A percentile compares a stretch with the other conserved stretches of the same genome.
These are phyloP conservation scores for Schizosaccharomyces osmophilus DNA, from an alignment of 805 yeast species.

Conservation along the genomic window DNA sequence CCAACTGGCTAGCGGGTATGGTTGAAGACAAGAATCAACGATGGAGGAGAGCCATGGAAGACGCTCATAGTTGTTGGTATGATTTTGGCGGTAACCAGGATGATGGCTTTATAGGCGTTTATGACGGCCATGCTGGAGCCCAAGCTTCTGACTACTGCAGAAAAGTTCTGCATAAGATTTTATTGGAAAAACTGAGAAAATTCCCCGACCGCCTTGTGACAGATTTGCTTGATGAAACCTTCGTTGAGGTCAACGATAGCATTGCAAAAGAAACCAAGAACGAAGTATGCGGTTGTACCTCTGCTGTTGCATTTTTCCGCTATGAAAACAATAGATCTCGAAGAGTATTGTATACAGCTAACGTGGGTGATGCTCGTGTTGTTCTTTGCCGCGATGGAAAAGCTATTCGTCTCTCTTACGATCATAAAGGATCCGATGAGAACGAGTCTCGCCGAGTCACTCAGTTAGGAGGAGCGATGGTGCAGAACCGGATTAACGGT, in stretches of 20 bases:
- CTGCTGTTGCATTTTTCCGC: slow-evolving; percentile 72
- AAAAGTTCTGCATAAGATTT: slow-evolving; percentile 46
- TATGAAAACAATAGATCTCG: slow-evolving; percentile 33
- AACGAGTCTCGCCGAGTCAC: slow-evolving; percentile 55
- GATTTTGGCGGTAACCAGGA: slow-evolving; percentile 54
- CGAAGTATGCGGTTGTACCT: slow-evolving; percentile 46
- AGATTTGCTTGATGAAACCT: slow-evolving; percentile 41
- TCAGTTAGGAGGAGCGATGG: slow-evolving; percentile 59
- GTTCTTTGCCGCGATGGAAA: slow-evolving; percentile 51
- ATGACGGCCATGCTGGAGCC: slow-evolving; percentile 93
- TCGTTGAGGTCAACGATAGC: slow-evolving; percentile 48
- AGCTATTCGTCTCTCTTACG: slow-evolving; percentile 65
- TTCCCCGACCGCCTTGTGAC: slow-evolving; percentile 25
- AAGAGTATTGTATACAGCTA: slow-evolving; percentile 72
- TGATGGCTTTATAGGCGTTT: slow-evolving; percentile 86
- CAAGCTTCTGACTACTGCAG: slow-evolving; percentile 92
- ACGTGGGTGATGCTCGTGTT: slow-evolving; percentile 81
- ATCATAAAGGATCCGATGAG: slow-evolving; percentile 73
- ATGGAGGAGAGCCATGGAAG: slow-evolving; percentile 81
- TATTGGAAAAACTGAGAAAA: slow-evolving; percentile 14
- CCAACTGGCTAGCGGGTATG: slow-evolving; percentile 59
- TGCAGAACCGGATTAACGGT: slow-evolving; percentile 85
- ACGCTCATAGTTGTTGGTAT: slow-evolving; percentile 77
- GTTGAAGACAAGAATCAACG: slow-evolving; percentile 68
- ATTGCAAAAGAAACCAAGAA: slow-evolving; percentile 39